phyloP scores from a whole-genome alignment of 208 protist species.

The Leishmania turanica region DNA sequence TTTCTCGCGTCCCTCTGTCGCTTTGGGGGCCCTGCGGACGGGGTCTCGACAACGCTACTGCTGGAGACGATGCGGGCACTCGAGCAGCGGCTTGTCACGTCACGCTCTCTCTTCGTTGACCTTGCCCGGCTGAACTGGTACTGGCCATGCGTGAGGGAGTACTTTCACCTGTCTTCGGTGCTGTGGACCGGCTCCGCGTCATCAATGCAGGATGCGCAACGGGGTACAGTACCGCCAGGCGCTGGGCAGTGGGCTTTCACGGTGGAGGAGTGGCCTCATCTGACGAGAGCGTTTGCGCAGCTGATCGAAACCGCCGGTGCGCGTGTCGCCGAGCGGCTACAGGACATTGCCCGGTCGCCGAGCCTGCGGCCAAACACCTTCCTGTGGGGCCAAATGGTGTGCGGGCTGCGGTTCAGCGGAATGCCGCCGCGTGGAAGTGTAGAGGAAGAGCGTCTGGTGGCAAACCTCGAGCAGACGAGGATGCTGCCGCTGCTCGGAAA shows the following conservation, averaged over 20 bases:
- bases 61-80: slow-evolving; percentile 12
- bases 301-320: slow-evolving; percentile 10
- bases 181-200: slow-evolving; percentile 3
- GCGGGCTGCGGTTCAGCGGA: slow-evolving; percentile 34
- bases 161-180: slow-evolving; percentile 12
- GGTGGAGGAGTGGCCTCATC: slow-evolving; percentile 2
- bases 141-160: slow-evolving; percentile 27
- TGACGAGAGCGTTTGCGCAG: slow-evolving; percentile 16
- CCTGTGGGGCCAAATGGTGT: slow-evolving; percentile 54
- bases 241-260: neutral
- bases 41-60: slow-evolving; percentile 25
- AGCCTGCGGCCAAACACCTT: slow-evolving; percentile 61
- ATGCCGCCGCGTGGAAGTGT: slow-evolving; percentile 24
- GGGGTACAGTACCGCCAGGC: neutral
- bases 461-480: slow-evolving; percentile 40
- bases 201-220: neutral
- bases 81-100: slow-evolving; percentile 12
- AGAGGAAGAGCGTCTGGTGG: slow-evolving; percentile 26
- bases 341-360: slow-evolving; percentile 38
- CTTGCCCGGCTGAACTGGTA: slow-evolving; percentile 29
- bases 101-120: slow-evolving; percentile 44
- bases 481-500: slow-evolving; percentile 42
- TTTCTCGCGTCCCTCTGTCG: slow-evolving; percentile 36
- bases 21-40: slow-evolving; percentile 23
- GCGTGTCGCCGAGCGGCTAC: slow-evolving; percentile 30